A percentile compares a stretch with the other conserved stretches of the same genome.
phyloP scores from a whole-genome alignment of 345 rosid genomes.

The Sisymbrium altissimum region DNA sequence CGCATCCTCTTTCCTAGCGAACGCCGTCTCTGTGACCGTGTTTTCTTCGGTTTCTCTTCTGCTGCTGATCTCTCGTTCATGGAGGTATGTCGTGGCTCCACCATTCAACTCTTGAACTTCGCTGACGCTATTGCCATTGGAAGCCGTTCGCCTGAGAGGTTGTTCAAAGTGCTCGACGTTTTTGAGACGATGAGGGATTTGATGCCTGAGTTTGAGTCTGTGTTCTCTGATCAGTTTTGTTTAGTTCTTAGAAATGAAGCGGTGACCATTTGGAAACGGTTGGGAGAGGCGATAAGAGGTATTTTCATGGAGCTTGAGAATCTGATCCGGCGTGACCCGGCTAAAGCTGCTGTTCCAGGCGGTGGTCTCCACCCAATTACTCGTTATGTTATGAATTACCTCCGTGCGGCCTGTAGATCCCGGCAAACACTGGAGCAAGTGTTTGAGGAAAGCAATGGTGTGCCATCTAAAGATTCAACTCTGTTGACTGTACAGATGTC shows the following conservation, averaged over 20 bases:
- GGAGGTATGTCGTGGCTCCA: slow-evolving; percentile 89
- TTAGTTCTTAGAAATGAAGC: slow-evolving; percentile 72
- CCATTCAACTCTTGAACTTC: slow-evolving; percentile 69
- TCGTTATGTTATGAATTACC: slow-evolving; percentile 85
- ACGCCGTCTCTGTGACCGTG: slow-evolving; percentile 86
- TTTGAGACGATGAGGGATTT: slow-evolving; percentile 79
- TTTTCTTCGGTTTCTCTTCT: slow-evolving; percentile 62
- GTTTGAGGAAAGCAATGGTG: slow-evolving; percentile 59
- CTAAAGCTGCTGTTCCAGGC: slow-evolving; percentile 74
- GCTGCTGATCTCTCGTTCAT: slow-evolving; percentile 81
- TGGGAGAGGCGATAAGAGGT: slow-evolving; percentile 76
- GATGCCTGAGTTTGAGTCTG: slow-evolving; percentile 67
- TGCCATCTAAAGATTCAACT: slow-evolving; percentile 47
- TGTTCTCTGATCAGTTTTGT: slow-evolving; percentile 76
- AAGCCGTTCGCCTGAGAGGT: slow-evolving; percentile 75
- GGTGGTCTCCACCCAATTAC: slow-evolving; percentile 90
- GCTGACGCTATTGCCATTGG: slow-evolving; percentile 74
- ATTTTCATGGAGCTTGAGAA: slow-evolving; percentile 94
- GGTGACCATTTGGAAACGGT: slow-evolving; percentile 62
- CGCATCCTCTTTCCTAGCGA: slow-evolving; percentile 90
- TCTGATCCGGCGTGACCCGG: slow-evolving; percentile 82
- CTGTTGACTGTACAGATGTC: slow-evolving; percentile 66
- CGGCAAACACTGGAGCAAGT: slow-evolving; percentile 72
- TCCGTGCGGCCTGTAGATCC: slow-evolving; percentile 79
- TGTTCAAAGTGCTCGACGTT: slow-evolving; percentile 82